These are phyloP conservation scores for Alnus glutinosa DNA, from an alignment of 306 rosid species.

Conservation along the genomic window DNA sequence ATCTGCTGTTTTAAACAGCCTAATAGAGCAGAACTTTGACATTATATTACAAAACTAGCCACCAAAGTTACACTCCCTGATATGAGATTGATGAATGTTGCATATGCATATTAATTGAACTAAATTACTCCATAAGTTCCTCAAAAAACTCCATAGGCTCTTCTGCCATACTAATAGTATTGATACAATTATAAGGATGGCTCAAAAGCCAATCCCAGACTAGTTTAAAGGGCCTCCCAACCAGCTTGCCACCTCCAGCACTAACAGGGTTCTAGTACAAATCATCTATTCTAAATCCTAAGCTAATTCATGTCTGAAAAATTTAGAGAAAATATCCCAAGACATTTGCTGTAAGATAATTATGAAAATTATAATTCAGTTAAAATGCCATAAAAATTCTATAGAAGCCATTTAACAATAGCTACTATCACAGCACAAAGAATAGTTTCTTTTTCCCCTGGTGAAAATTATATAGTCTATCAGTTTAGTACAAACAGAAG, in stretches of 20 bases:
- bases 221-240: not conserved
- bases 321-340: not conserved
- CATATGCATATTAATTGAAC: not conserved
- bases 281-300: not conserved
- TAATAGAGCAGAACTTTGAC: not conserved
- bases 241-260: not conserved
- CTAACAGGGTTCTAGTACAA: not conserved
- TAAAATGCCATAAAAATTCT: too few species aligned
- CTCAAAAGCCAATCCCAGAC: not conserved
- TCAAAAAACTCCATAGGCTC: not conserved
- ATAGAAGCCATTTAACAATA: too few species aligned
- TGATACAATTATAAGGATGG: not conserved
- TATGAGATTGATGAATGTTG: not conserved
- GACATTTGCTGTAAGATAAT: not conserved
- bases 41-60: not conserved
- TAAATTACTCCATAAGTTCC: not conserved
- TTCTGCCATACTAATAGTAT: not conserved
- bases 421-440: too few species aligned
- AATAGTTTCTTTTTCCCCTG: too few species aligned
- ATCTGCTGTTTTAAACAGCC: not conserved
- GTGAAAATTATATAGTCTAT: too few species aligned
- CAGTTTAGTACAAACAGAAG: too few species aligned
- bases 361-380: not conserved
- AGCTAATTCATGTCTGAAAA: not conserved
- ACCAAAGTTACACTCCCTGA: not conserved